These are phyloP conservation scores for Myxozyma mucilagina DNA, from an alignment of 805 yeast genomes.

Conservation along the genomic window DNA sequence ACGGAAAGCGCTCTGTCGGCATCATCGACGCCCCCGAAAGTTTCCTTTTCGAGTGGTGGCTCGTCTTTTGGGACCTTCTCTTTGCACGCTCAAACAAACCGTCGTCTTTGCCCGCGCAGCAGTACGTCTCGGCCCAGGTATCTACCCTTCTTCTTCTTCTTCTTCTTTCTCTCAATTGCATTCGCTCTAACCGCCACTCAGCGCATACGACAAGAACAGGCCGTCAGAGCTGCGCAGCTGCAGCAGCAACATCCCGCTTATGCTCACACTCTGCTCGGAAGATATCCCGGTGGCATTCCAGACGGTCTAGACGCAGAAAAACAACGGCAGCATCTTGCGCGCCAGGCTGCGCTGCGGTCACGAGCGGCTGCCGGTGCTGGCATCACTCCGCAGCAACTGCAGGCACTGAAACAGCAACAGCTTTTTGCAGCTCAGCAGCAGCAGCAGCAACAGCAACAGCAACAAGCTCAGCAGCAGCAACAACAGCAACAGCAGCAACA, in stretches of 20 bases:
- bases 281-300: conserved; percentile 12
- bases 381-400: conserved; percentile 20
- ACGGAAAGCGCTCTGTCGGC: conserved; percentile 29
- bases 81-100: conserved; percentile 74
- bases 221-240: conserved; percentile 44
- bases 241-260: conserved; percentile 42
- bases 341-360: conserved; percentile 37
- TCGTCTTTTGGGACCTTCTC: conserved; percentile 89
- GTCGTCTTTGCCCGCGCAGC: conserved; percentile 58
- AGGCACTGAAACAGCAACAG: conserved; percentile 34
- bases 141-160: background rate
- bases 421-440: conserved; percentile 25
- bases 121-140: conserved; percentile 57
- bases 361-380: conserved; percentile 30
- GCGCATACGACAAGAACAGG: conserved; percentile 49
- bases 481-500: conserved; percentile 17
- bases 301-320: conserved; percentile 35
- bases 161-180: background rate
- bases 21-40: conserved; percentile 81
- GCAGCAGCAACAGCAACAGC: conserved; percentile 20
- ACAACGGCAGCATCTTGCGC: conserved; percentile 25
- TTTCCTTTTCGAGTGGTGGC: conserved; percentile 93
- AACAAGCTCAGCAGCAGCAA: conserved; percentile 13
- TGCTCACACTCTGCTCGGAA: conserved; percentile 19
- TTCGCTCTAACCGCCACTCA: conserved; percentile 37